Percentiles rank a stretch among this genome's conserved stretches.
phyloP scores from a whole-genome alignment of 2,329 filamentous ascomycete genomes.

The Pyricularia pennisetigena region DNA sequence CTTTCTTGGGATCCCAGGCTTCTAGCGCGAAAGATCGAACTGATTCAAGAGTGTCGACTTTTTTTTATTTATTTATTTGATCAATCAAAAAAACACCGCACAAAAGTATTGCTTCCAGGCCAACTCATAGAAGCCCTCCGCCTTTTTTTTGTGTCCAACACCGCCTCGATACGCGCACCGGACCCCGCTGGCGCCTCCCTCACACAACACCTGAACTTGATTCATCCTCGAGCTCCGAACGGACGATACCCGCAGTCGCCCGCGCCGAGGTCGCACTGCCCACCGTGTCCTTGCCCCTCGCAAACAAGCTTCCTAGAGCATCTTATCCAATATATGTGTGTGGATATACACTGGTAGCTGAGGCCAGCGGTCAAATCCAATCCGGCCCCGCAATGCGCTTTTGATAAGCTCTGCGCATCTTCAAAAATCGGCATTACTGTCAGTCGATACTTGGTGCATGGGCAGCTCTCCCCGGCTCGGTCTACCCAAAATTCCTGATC shows the following conservation, averaged over 20 bases:
- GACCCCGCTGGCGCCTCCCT: not conserved
- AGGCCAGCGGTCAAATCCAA: not conserved
- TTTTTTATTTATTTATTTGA: not conserved
- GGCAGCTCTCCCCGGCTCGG: not conserved
- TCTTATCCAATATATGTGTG: not conserved
- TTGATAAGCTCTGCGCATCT: not conserved
- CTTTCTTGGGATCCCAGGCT: not conserved
- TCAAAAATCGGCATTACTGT: not conserved
- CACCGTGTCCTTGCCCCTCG: not conserved
- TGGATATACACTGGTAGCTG: not conserved
- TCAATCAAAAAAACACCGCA: not conserved
- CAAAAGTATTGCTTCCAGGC: not conserved
- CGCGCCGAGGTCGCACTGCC: not conserved
- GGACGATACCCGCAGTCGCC: not conserved
- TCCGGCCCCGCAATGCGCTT: not conserved
- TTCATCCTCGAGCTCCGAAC: not conserved
- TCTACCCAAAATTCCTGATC: not conserved
- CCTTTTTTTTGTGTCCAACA: not conserved
- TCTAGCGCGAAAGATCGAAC: not conserved
- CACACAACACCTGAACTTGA: not conserved
- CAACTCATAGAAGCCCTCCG: not conserved
- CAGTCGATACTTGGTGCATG: not conserved
- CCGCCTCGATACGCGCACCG: not conserved
- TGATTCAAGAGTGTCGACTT: not conserved
- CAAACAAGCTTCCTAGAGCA: not conserved